Evolutionary conservation across 352 stramenopile species (phyloP).

Genomic region (Globisporangium polare): DNA sequence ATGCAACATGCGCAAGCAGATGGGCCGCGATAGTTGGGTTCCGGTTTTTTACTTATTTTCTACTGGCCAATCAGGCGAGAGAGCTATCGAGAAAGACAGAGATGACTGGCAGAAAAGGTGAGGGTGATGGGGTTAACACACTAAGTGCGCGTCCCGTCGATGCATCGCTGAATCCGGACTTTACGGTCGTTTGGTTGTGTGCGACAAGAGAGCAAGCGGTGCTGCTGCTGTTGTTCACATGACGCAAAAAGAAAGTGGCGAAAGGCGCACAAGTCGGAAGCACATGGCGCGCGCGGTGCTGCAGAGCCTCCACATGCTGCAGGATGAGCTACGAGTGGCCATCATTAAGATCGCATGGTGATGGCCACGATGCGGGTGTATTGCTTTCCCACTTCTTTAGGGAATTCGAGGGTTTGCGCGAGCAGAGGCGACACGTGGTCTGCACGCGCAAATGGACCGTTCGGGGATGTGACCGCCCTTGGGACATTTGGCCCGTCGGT

Average conservation of each 20-base stretch:
- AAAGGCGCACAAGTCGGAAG: not conserved
- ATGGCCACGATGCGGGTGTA: too few relatives aligned
- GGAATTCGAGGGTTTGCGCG: too few relatives aligned
- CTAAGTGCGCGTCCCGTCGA: not conserved
- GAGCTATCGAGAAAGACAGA: not conserved
- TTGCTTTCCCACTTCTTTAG: too few relatives aligned
- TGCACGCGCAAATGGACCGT: too few relatives aligned
- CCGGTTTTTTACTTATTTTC: not conserved
- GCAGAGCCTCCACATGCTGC: not conserved
- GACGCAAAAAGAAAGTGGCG: not conserved
- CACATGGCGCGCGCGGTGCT: not conserved
- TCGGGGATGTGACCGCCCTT: not conserved
- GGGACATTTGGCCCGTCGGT: not conserved
- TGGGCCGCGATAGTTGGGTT: not conserved
- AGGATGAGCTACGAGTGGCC: too few relatives aligned
- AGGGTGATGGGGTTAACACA: conserved; percentile 1
- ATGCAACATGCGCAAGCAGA: not conserved
- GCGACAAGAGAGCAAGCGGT: not conserved
- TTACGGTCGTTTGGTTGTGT: not conserved
- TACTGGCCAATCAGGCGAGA: not conserved
- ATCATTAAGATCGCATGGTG: too few relatives aligned
- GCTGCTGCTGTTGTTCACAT: not conserved
- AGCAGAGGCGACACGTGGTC: too few relatives aligned
- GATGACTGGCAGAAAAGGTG: not conserved
- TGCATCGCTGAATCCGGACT: conserved; percentile 1